Base-by-base conservation (phyloP, 805 yeast genomes). In the Schizosaccharomyces osmophilus region DNA sequence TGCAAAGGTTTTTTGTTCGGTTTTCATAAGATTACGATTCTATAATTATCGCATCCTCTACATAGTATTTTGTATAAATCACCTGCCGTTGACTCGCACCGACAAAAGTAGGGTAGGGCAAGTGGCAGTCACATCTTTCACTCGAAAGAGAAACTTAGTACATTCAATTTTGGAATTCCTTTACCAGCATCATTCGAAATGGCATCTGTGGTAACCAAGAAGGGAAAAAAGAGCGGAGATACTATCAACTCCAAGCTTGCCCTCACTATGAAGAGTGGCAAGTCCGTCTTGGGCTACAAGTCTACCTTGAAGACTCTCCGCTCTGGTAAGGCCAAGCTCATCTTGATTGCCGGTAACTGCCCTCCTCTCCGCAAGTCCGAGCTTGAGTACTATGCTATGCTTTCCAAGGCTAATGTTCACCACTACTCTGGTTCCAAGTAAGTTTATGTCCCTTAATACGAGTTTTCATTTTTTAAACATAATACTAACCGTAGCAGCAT, bases 301-400 rank as follows among this genome's bases (percentile, higher is more conserved):
- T 87, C 97, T 71, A 90, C 94, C 77, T 84, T 93, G 78, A 93
- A 93, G 87, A 80, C 97, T 71, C 82, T 93, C 77, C 89, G 99
- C 82, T 87, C 87, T 77, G 97, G 96, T 76, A 90, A 90, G 84
- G 95, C 98, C 72, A 93, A 93, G 87, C 84, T 93, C 78, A 80
- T 93, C 76, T 85, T 93, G 80, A 83, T 93, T 74, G 95, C 99
- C 73, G 93, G 94, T 76, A 93, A 93, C 93, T 93, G 97, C 74
- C 98, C 98, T 80, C 95, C 90, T 73, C 85, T 93, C 78, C 90
- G 97, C 85, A 90, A 93, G 82, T 87, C 97, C 71, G 99, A 93
- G 84, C 84, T 93, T 78, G 98, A 93, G 83, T 93, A 93, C 85
- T 93, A 93, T 87, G 97, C 97, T 74, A 90, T 93, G 98, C 85